Evolutionary conservation across 345 rosid genomes (phyloP), one percentile per base, ranked within the genome.

Genomic region (Tarenaya hassleriana): DNA sequence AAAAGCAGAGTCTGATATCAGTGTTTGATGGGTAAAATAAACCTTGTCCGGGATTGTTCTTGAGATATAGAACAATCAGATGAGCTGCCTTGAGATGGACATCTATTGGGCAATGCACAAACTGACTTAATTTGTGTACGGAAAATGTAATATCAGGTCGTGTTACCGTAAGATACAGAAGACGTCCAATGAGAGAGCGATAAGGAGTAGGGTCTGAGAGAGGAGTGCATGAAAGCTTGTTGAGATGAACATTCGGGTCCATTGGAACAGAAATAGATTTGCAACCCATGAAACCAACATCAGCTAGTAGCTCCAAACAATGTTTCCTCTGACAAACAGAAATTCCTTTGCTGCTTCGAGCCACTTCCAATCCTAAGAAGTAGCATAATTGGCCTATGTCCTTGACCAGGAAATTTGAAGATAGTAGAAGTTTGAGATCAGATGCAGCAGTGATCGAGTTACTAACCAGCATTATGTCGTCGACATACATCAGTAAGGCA

Each of bases 101-200:
- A 7, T 27, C 16, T 0, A 34, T 4, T 1, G 59, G 48, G 0
- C 4, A 0, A 0, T 24, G 16, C 0, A 10, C 0, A 1, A 40
- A 40, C 0, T 41, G 24, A 15, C 59, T 40, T 0, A 55, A 1
- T 0, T 14, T 10, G 1, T 55, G 38, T 0, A 41, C 48, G 0
- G 10, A 34, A 24, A 41, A 54, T 0, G 59, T n/a, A 0, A 42
- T 4, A 15, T 42, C 1, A n/a, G 4, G 1, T 42, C 18, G 14
- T 5, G 45, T 41, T 7, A 41, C 12, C 3, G 7, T 42, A 7
- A n/a, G 17, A 15, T 42, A 42, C 2, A 42, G 4, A 2, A 42
- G 11, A 8, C 14, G n/a, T 7, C 24, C 47, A 18, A 15, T 8
- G 2, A 42, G n/a, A n/a, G n/a, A 7, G 8, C 47, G 9, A 10